A percentile compares a stretch with the other conserved stretches of the same genome.
phyloP scores from a whole-genome alignment of 768 basidiomycete genomes.

The Fomitopsis serialis region DNA sequence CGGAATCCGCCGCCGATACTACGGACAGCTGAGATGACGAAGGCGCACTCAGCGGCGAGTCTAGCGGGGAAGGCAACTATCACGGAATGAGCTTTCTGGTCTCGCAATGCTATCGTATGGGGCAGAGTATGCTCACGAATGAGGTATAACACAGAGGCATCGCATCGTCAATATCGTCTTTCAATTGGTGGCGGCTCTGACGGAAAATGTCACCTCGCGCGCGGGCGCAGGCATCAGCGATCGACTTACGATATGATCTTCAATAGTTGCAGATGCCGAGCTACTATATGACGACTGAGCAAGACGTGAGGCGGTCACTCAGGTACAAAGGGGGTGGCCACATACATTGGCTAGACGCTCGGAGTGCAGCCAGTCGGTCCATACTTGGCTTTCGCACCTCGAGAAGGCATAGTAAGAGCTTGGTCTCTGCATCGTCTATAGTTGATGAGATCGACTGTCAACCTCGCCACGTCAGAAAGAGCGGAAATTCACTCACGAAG shows the following conservation, averaged over 20 bases:
- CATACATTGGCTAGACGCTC: slow-evolving; percentile 16
- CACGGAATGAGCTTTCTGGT: background rate
- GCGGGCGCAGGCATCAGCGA: background rate
- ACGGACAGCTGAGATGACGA: slow-evolving; percentile 19
- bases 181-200: background rate
- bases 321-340: background rate
- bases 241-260: slow-evolving; percentile 13
- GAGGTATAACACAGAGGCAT: slow-evolving; percentile 13
- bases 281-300: slow-evolving; percentile 16
- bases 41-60: slow-evolving; percentile 13
- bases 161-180: background rate
- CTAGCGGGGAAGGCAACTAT: slow-evolving; percentile 14
- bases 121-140: slow-evolving; percentile 9
- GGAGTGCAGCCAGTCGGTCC: slow-evolving; percentile 19
- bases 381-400: slow-evolving; percentile 14
- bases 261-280: slow-evolving; percentile 8
- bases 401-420: slow-evolving; percentile 17
- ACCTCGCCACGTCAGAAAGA: background rate
- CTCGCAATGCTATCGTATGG: background rate
- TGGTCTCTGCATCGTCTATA: slow-evolving; percentile 17
- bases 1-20: slow-evolving; percentile 11
- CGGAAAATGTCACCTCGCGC: background rate
- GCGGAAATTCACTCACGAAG: slow-evolving; percentile 4
- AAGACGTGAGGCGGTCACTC: background rate
- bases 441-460: background rate